Conservation (phyloP, 768 basidiomycete genomes). For the Amanita molliuscula region DNA sequence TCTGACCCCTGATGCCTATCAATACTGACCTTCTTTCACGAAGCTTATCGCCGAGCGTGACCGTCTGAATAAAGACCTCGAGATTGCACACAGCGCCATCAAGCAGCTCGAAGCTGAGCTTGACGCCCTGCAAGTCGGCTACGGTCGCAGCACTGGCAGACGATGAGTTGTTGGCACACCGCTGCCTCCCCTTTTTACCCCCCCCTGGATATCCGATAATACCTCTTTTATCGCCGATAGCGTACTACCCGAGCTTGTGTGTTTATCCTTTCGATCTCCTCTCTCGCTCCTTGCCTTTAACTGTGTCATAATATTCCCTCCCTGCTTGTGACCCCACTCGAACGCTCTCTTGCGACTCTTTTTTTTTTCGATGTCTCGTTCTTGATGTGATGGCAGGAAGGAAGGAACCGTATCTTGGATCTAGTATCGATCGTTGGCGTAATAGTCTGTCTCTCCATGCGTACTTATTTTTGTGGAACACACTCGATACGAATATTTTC, state of each 20-base stretch:
- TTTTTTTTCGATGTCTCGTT: background rate
- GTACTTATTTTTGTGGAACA: too few species aligned
- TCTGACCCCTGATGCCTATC: conserved; percentile 4
- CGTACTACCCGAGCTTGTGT: background rate
- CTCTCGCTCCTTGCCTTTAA: background rate
- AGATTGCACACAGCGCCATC: conserved; percentile 84
- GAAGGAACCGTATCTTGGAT: conserved; percentile 4
- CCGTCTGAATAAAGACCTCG: conserved; percentile 97
- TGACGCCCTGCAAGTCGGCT: conserved; percentile 81
- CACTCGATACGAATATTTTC: too few species aligned
- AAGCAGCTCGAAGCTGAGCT: conserved; percentile 87
- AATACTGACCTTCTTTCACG: conserved; percentile 8
- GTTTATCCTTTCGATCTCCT: background rate
- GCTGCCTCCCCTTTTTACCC: background rate
- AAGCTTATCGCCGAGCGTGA: conserved; percentile 98
- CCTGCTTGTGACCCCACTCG: background rate
- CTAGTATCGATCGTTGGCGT: background rate
- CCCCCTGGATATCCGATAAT: background rate
- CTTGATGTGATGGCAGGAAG: conserved; percentile 5
- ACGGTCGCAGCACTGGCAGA: conserved; percentile 63
- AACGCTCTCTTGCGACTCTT: background rate
- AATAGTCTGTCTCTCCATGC: too few species aligned
- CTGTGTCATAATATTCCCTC: conserved; percentile 6
- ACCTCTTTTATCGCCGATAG: background rate
- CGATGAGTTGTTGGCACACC: conserved; percentile 27